phyloP scores from a whole-genome alignment of 1,139 yeast genomes.

The Geotrichum phurueaensis region DNA sequence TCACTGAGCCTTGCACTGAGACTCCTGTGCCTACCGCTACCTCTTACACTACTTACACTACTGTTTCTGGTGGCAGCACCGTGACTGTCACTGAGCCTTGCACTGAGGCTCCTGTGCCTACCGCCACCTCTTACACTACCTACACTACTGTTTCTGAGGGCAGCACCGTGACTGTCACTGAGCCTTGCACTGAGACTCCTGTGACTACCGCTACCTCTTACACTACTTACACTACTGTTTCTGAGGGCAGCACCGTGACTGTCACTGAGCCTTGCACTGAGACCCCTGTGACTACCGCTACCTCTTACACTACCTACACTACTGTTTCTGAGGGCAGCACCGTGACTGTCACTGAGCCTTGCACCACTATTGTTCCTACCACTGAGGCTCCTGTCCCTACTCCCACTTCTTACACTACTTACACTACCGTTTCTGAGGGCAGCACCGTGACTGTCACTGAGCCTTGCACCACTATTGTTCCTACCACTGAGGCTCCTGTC shows the following conservation, averaged over 20 bases:
- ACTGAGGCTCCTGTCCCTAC: slow-evolving; percentile 6
- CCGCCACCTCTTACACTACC: background rate
- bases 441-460: slow-evolving; percentile 13
- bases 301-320: background rate
- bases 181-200: slow-evolving; percentile 9
- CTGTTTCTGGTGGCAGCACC: background rate
- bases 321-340: background rate
- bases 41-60: background rate
- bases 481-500: too few species aligned
- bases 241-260: slow-evolving; percentile 12
- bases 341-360: background rate
- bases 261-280: slow-evolving; percentile 16
- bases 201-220: slow-evolving; percentile 1
- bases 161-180: slow-evolving; percentile 14
- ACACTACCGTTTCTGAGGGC: too few species aligned
- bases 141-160: background rate
- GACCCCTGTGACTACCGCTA: slow-evolving; percentile 4
- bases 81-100: background rate
- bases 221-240: slow-evolving; percentile 13
- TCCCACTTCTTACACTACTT: background rate
- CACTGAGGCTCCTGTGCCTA: background rate
- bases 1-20: slow-evolving; percentile 5
- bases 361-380: background rate
- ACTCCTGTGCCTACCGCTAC: background rate
- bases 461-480: slow-evolving; percentile 1